Conservation (phyloP, 2,329 filamentous ascomycete genomes). For the Pezicula rhizophila region DNA sequence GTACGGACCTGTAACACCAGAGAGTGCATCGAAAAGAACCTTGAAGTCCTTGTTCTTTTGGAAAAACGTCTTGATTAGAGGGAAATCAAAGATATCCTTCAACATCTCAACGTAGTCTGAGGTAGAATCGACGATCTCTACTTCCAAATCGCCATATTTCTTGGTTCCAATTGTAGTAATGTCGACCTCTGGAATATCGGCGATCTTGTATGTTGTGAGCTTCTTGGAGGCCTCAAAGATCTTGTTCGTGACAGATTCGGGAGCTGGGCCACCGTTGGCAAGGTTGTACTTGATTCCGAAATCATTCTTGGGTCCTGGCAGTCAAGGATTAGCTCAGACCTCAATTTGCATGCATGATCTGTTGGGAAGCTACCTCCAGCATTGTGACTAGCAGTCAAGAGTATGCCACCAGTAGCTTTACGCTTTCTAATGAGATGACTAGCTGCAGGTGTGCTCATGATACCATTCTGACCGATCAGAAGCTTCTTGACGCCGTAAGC, state of each 20-base stretch:
- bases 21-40: conserved; percentile 89
- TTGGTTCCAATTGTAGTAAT: conserved; percentile 75
- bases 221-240: conserved; percentile 90
- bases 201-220: conserved; percentile 86
- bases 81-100: conserved; percentile 98
- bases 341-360: neutral
- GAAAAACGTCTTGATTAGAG: conserved; percentile 92
- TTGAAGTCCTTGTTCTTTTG: conserved; percentile 84
- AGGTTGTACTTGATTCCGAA: conserved; percentile 99
- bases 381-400: conserved; percentile 97
- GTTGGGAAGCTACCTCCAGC: conserved; percentile 64
- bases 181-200: conserved; percentile 81
- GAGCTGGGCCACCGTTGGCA: conserved; percentile 89
- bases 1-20: conserved; percentile 93
- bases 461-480: conserved; percentile 90
- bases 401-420: conserved; percentile 91
- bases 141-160: conserved; percentile 80
- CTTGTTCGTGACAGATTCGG: conserved; percentile 95
- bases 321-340: conserved; percentile 2
- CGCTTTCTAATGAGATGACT: conserved; percentile 93
- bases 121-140: conserved; percentile 91
- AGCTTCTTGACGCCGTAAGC: conserved; percentile 99
- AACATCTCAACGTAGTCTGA: conserved; percentile 91
- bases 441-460: conserved; percentile 91
- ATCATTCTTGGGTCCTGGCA: conserved; percentile 77